phyloP scores from a whole-genome alignment of 345 rosid genomes.

The Kernera saxatilis region DNA sequence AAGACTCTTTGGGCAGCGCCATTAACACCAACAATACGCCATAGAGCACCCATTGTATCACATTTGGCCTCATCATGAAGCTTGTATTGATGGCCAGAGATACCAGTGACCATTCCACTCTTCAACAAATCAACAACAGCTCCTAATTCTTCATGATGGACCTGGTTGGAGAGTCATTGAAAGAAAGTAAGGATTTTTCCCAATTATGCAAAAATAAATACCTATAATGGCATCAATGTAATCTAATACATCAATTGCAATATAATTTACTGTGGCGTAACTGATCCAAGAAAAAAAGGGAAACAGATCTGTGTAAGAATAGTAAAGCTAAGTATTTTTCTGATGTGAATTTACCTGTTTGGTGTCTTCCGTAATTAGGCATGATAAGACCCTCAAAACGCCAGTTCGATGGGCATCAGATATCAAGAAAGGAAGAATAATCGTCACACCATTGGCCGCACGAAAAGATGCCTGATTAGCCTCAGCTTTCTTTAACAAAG shows the following conservation, averaged over 20 bases:
- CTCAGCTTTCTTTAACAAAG: slow-evolving; percentile 94
- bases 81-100: slow-evolving; percentile 80
- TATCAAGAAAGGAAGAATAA: slow-evolving; percentile 84
- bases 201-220: slow-evolving; percentile 1
- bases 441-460: slow-evolving; percentile 74
- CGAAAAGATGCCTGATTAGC: slow-evolving; percentile 84
- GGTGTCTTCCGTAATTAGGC: slow-evolving; percentile 90
- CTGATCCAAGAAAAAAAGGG: slow-evolving; percentile 8
- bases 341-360: slow-evolving; percentile 49
- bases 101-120: slow-evolving; percentile 95
- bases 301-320: neutral
- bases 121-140: slow-evolving; percentile 88
- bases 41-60: slow-evolving; percentile 92
- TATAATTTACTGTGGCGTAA: neutral
- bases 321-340: neutral
- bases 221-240: neutral
- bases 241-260: neutral
- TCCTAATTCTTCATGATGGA: slow-evolving; percentile 87
- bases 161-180: slow-evolving; percentile 41
- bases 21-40: slow-evolving; percentile 92
- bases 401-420: slow-evolving; percentile 81
- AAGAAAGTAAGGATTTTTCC: neutral
- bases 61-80: slow-evolving; percentile 91
- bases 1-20: slow-evolving; percentile 80
- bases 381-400: slow-evolving; percentile 82